Conservation (phyloP, 1,284 basidiomycete genomes). For the Hypsizygus ulmarius region DNA sequence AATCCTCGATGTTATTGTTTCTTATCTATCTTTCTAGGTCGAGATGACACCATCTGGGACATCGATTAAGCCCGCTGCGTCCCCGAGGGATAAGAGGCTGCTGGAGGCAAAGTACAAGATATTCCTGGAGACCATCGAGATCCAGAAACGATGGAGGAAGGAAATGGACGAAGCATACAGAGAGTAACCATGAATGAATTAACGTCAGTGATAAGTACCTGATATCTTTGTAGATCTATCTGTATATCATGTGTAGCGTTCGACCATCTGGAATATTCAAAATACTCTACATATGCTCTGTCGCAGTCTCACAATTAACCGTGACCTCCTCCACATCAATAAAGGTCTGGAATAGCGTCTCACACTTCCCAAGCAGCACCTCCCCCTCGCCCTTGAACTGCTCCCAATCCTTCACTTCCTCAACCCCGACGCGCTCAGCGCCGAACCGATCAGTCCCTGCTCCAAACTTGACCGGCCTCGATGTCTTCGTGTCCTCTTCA, state of each 20-base stretch:
- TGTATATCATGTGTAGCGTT: too few species aligned
- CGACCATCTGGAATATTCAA: too few species aligned
- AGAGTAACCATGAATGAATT: background rate
- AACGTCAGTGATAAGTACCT: too few species aligned
- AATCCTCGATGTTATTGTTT: background rate
- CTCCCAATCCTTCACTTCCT: slow-evolving; percentile 50
- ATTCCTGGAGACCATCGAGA: slow-evolving; percentile 84
- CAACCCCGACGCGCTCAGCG: slow-evolving; percentile 45
- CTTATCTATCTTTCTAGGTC: slow-evolving; percentile 43
- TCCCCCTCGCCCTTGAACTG: slow-evolving; percentile 43
- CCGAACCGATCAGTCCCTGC: slow-evolving; percentile 59
- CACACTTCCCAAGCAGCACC: slow-evolving; percentile 52
- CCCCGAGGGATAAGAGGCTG: slow-evolving; percentile 64
- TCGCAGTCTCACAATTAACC: slow-evolving; percentile 22
- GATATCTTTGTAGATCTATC: too few species aligned
- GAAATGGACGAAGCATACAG: slow-evolving; percentile 60
- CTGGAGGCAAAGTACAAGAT: slow-evolving; percentile 93
- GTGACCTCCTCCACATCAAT: slow-evolving; percentile 21
- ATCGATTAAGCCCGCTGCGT: slow-evolving; percentile 67
- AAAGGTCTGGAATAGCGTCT: slow-evolving; percentile 28
- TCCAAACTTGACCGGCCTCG: slow-evolving; percentile 39
- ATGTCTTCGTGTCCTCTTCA: slow-evolving; percentile 9
- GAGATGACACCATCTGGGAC: slow-evolving; percentile 90
- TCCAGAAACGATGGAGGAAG: slow-evolving; percentile 81
- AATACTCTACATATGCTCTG: slow-evolving; percentile 24